Percentiles rank a stretch among this genome's conserved stretches.
These are phyloP conservation scores for Yamagishiella unicocca DNA, from an alignment of 139 green algal species.

Conservation along the genomic window DNA sequence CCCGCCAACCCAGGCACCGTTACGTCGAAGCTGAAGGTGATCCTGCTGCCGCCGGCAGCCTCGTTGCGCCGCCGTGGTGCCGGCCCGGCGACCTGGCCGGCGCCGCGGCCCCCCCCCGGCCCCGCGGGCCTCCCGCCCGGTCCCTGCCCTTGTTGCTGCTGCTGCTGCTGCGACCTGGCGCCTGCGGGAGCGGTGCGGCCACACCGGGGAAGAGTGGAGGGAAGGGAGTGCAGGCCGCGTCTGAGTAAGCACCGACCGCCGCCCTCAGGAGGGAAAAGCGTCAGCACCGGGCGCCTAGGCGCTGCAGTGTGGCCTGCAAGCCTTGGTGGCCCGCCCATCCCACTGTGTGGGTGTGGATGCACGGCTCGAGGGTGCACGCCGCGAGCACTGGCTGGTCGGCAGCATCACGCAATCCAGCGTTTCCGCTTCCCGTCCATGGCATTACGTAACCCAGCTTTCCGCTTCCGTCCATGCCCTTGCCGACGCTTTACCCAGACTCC, in stretches of 20 bases:
- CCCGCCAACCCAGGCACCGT: constrained; percentile 33
- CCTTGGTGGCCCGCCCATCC: background rate
- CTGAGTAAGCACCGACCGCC: background rate
- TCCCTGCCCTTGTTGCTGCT: background rate
- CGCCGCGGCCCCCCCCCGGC: background rate
- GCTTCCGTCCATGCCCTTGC: too few relatives aligned
- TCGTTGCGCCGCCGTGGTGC: background rate
- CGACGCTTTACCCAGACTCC: too few relatives aligned
- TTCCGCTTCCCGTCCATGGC: too few relatives aligned
- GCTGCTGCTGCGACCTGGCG: background rate
- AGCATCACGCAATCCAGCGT: too few relatives aligned
- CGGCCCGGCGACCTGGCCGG: background rate
- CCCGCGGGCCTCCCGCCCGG: too few relatives aligned
- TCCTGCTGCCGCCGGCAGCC: background rate
- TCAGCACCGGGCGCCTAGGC: too few relatives aligned
- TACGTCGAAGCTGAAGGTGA: constrained; percentile 44
- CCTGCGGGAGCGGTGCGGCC: background rate
- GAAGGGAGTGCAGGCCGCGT: background rate
- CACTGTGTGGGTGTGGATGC: too few relatives aligned
- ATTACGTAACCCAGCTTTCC: too few relatives aligned
- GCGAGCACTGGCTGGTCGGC: too few relatives aligned
- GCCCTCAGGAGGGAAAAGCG: too few relatives aligned
- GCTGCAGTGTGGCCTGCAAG: background rate
- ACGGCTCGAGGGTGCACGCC: too few relatives aligned
- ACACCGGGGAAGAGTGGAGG: background rate